Conservation (phyloP, 352 stramenopile genomes). For the Phytopythium sindhum region DNA sequence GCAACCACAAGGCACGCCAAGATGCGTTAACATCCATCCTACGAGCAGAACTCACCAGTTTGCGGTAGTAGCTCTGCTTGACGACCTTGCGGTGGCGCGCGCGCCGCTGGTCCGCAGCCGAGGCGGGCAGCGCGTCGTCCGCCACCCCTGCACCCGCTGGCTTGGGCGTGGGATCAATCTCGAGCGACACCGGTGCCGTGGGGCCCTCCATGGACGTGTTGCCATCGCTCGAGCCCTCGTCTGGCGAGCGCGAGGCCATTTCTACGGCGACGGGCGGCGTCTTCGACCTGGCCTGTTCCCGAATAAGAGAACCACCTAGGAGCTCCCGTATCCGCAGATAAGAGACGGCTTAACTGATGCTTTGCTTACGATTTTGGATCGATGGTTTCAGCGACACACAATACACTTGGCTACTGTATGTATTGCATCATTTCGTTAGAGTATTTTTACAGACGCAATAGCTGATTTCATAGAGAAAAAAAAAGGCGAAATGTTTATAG, state of each 20-base stretch:
- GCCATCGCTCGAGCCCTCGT: background rate
- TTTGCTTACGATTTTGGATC: too few relatives aligned
- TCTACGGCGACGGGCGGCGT: background rate
- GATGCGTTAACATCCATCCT: too few relatives aligned
- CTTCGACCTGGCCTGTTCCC: background rate
- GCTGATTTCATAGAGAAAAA: too few relatives aligned
- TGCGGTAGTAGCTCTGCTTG: constrained; percentile 39
- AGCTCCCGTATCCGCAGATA: background rate
- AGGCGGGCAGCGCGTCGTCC: background rate
- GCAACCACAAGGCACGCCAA: too few relatives aligned
- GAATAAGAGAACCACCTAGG: background rate
- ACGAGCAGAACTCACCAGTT: constrained; percentile 21
- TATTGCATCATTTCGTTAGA: too few relatives aligned
- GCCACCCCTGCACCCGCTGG: background rate
- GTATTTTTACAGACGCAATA: too few relatives aligned
- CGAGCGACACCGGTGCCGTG: background rate
- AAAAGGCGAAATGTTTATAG: too few relatives aligned
- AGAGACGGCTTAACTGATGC: too few relatives aligned
- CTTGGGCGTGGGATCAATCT: background rate
- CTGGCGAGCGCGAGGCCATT: background rate
- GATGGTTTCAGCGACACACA: too few relatives aligned
- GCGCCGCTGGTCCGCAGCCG: constrained; percentile 22
- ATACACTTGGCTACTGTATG: too few relatives aligned
- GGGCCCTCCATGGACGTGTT: background rate
- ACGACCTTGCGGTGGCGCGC: constrained; percentile 62